These are phyloP conservation scores for Chytridiales sp. DNA, from an alignment of 371 early-diverging fungal genomes.

Conservation along the genomic window DNA sequence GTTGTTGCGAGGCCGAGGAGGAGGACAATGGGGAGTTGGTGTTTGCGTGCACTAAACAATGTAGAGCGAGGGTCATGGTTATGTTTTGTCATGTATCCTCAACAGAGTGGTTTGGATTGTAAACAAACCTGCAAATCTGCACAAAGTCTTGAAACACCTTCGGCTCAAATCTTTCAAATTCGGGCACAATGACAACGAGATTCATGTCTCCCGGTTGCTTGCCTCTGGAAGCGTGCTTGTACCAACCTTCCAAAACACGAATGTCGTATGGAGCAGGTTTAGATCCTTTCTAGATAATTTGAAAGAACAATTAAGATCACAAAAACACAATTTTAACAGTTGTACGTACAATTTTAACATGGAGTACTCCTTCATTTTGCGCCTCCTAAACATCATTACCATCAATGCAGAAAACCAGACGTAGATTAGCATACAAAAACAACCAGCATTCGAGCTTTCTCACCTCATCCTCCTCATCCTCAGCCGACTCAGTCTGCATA, in stretches of 20 bases:
- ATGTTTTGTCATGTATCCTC: not conserved
- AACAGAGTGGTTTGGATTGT: not conserved
- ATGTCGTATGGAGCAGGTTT: slow-evolving; percentile 59
- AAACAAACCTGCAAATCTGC: slow-evolving; percentile 64
- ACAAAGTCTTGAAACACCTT: slow-evolving; percentile 72
- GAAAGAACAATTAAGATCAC: not conserved
- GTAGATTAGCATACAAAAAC: too few species aligned
- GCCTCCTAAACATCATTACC: too few species aligned
- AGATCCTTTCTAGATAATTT: slow-evolving; percentile 2
- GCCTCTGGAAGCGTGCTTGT: slow-evolving; percentile 36
- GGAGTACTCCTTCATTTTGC: too few species aligned
- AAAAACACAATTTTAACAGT: too few species aligned
- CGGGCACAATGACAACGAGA: slow-evolving; percentile 76
- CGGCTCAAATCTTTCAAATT: slow-evolving; percentile 82
- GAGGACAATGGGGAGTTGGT: slow-evolving; percentile 73
- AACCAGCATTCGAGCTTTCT: too few species aligned
- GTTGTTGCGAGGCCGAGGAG: slow-evolving; percentile 84
- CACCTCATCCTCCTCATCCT: too few species aligned
- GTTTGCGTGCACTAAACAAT: slow-evolving; percentile 58
- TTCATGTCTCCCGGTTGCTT: slow-evolving; percentile 24
- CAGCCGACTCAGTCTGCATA: too few species aligned
- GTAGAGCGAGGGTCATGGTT: not conserved
- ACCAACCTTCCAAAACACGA: slow-evolving; percentile 67
- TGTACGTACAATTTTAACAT: too few species aligned
- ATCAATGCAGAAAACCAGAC: too few species aligned